Base-by-base conservation (phyloP, 2,329 filamentous ascomycete genomes). In the Zasmidium angulare region DNA sequence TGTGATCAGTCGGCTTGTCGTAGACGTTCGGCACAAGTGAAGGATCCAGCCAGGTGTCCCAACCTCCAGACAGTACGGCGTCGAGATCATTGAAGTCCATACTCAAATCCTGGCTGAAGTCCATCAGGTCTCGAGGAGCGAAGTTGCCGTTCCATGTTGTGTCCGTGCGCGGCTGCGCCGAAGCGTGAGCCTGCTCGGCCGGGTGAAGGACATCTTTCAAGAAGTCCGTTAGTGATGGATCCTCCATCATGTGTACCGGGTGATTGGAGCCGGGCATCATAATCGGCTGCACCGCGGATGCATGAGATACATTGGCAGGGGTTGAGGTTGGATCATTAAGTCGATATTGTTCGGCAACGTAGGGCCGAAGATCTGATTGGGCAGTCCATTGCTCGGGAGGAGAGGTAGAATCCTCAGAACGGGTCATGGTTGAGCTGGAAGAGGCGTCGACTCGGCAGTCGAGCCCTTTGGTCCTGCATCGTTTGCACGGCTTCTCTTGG, bases 401-500 rank as follows among this genome's bases (percentile, higher is more conserved):
- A 22, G 56, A 54, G 26, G 22, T 23, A 10, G 43, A 40, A 3
- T 54, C 56, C 2, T 54, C 56, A 46, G 50, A 14, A 31, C 46
- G 55, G 14, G 17, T 2, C 14, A 50, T 31, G 19, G 20, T 24
- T 21, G 40, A 40, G 26, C 46, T 43, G 19, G 62, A 55, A 7
- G 24, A 54, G 31, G 59, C 53, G 26, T 63, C 61, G 2, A 63
- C 59, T 17, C 63, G 61, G 43, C 63, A 65, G 14, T 65, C 63
- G 19, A 65, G 47, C 21, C 61, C 61, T 55, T 63, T 65, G 19
- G 50, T 61, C 26, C 50, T 53, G 47, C 63, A 65, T 52, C 63
- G 51, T 50, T 63, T 63, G 59, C 63, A 65, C 43, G 63, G 63
- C 60, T 65, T 65, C 29, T 63, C 61, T 60, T 65, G 63, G 29